phyloP scores from a whole-genome alignment of 108 stramenopile genomes.

The Phaeodactylum tricornutum region DNA sequence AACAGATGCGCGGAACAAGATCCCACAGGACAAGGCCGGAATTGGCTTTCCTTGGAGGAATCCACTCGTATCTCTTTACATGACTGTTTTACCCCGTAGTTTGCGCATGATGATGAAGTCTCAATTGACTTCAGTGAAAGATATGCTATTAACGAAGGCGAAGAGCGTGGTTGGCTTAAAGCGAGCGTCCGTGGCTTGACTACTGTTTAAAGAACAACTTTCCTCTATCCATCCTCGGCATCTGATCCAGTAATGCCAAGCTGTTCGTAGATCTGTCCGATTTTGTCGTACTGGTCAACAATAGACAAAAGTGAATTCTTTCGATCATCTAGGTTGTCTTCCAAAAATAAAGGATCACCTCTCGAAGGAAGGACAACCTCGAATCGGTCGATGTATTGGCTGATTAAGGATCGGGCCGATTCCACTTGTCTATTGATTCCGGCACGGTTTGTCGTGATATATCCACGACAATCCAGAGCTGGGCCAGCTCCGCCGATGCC shows the following conservation, averaged over 20 bases:
- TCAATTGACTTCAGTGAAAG: slow-evolving; percentile 38
- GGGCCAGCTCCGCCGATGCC: slow-evolving; percentile 39
- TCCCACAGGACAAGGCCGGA: slow-evolving; percentile 77
- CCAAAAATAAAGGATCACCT: slow-evolving; percentile 56
- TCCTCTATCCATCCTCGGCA: no score
- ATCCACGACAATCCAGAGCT: slow-evolving; percentile 62
- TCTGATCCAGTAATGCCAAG: slow-evolving; percentile 42
- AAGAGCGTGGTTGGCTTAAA: slow-evolving; percentile 11
- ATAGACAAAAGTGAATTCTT: slow-evolving; percentile 14
- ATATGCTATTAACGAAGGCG: slow-evolving; percentile 17
- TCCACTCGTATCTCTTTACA: slow-evolving; percentile 53
- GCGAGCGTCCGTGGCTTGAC: neutral
- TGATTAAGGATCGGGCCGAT: slow-evolving; percentile 48
- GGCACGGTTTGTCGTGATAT: slow-evolving; percentile 59
- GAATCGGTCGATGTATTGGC: slow-evolving; percentile 60
- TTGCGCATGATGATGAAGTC: slow-evolving; percentile 60
- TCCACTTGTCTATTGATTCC: slow-evolving; percentile 61
- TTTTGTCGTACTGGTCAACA: slow-evolving; percentile 32
- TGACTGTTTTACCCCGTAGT: slow-evolving; percentile 54
- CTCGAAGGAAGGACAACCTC: slow-evolving; percentile 52
- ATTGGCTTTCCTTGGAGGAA: slow-evolving; percentile 86
- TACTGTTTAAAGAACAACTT: no score
- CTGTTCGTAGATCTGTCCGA: slow-evolving; percentile 39
- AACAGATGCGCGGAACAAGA: slow-evolving; percentile 63
- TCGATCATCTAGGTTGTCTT: slow-evolving; percentile 19